Percentiles rank a stretch among this genome's conserved stretches.
Evolutionary conservation across 2,329 filamentous ascomycete species (phyloP).

Genomic region (Epichloe coenophiala): DNA sequence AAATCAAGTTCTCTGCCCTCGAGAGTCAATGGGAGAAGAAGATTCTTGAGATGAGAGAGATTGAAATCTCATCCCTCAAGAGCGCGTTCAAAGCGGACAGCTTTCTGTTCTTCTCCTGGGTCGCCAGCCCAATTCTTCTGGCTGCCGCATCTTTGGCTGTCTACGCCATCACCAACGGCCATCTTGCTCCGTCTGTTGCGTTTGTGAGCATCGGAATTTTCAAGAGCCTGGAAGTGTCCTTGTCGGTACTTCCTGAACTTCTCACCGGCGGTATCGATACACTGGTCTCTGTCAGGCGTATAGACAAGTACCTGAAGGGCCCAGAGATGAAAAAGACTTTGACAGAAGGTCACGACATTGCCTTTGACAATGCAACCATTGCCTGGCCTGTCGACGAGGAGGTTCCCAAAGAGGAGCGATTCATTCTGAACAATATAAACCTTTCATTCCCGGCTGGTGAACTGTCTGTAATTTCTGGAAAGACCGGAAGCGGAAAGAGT

Average conservation of each 20-base stretch:
- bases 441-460: conserved; percentile 54
- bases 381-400: conserved; percentile 60
- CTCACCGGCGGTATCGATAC: conserved; percentile 59
- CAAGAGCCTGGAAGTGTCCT: conserved; percentile 55
- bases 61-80: conserved; percentile 55
- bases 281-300: conserved; percentile 56
- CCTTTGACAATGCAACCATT: conserved; percentile 54
- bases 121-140: conserved; percentile 59
- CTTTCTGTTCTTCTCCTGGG: conserved; percentile 53
- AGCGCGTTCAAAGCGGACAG: conserved; percentile 51
- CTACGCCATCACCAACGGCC: conserved; percentile 51
- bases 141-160: conserved; percentile 57
- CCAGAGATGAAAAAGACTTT: conserved; percentile 47
- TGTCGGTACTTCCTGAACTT: conserved; percentile 60
- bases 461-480: conserved; percentile 62
- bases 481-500: conserved; percentile 68
- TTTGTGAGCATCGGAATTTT: conserved; percentile 70
- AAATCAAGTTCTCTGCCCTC: conserved; percentile 73
- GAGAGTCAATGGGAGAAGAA: conserved; percentile 63
- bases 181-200: conserved; percentile 56
- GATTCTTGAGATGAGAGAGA: conserved; percentile 47
- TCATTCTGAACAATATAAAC: conserved; percentile 50
- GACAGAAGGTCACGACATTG: conserved; percentile 42
- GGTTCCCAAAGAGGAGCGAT: conserved; percentile 43
- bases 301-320: conserved; percentile 56